Evolutionary conservation across 352 stramenopile species (phyloP).

Genomic region (Bremia lactucae): DNA sequence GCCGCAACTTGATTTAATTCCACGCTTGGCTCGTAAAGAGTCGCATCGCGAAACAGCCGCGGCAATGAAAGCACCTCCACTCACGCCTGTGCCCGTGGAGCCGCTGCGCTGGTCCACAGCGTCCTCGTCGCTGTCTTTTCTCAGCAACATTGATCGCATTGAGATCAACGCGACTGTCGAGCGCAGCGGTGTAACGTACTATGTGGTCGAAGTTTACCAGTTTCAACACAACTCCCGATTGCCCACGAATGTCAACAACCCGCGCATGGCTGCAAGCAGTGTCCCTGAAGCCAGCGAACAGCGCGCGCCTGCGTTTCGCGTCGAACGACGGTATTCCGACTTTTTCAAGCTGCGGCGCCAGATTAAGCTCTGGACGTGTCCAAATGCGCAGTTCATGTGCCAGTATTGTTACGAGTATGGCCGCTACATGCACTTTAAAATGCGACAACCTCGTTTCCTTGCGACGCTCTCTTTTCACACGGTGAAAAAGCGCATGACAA

Average conservation of each 20-base stretch:
- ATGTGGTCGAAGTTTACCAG: slow-evolving; percentile 44
- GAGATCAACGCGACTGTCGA: slow-evolving; percentile 36
- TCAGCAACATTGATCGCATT: slow-evolving; percentile 41
- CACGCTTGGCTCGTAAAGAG: slow-evolving; percentile 14
- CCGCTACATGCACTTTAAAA: slow-evolving; percentile 40
- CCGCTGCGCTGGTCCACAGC: slow-evolving; percentile 26
- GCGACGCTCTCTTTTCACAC: slow-evolving; percentile 22
- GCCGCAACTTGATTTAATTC: slow-evolving; percentile 23
- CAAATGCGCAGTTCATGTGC: slow-evolving; percentile 38
- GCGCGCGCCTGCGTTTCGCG: slow-evolving; percentile 33
- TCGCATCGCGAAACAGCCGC: slow-evolving; percentile 15
- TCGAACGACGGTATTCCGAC: slow-evolving; percentile 56
- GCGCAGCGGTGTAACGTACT: slow-evolving; percentile 36
- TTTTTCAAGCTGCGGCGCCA: slow-evolving; percentile 41
- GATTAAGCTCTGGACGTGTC: slow-evolving; percentile 30
- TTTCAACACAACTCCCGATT: slow-evolving; percentile 39
- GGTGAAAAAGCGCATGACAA: slow-evolving; percentile 37
- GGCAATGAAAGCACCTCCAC: slow-evolving; percentile 21
- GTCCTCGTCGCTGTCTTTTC: slow-evolving; percentile 28
- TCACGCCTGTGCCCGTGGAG: slow-evolving; percentile 29
- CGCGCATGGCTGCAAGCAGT: slow-evolving; percentile 19
- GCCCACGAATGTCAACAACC: slow-evolving; percentile 35
- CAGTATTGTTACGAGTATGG: slow-evolving; percentile 51
- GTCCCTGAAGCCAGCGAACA: slow-evolving; percentile 11
- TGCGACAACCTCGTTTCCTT: slow-evolving; percentile 33